These are phyloP conservation scores for Colletotrichum tofieldiae DNA, from an alignment of 2,329 filamentous ascomycete genomes.

Conservation along the genomic window DNA sequence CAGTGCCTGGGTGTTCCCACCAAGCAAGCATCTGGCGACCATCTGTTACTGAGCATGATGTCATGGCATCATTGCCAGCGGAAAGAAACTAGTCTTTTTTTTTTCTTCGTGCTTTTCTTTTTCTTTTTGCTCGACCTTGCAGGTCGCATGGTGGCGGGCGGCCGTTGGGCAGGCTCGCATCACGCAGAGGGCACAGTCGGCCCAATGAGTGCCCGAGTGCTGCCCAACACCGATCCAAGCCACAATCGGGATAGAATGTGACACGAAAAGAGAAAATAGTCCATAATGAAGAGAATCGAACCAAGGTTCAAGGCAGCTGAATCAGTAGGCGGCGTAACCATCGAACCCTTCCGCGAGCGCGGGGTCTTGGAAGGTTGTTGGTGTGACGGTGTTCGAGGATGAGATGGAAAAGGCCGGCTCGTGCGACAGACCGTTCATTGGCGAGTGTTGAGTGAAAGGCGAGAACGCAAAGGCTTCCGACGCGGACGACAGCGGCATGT, in stretches of 20 bases:
- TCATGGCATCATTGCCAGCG: conserved; percentile 28
- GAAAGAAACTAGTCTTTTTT: conserved; percentile 1
- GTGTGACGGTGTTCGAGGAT: conserved; percentile 41
- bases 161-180: conserved; percentile 35
- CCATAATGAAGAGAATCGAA: background rate
- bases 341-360: conserved; percentile 30
- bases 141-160: conserved; percentile 25
- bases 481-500: conserved; percentile 39
- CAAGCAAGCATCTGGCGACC: conserved; percentile 6
- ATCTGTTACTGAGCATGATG: conserved; percentile 17
- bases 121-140: conserved; percentile 21
- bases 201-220: conserved; percentile 39
- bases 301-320: conserved; percentile 20
- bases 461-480: conserved; percentile 39
- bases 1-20: conserved; percentile 24
- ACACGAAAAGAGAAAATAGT: conserved; percentile 18
- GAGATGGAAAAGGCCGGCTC: conserved; percentile 43
- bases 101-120: conserved; percentile 5
- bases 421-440: conserved; percentile 38
- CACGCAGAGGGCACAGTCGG: conserved; percentile 24
- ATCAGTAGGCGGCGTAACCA: conserved; percentile 27
- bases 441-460: conserved; percentile 35
- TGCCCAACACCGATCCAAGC: conserved; percentile 25
- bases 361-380: conserved; percentile 36
- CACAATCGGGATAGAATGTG: conserved; percentile 16